Percentiles rank a stretch among this genome's conserved stretches.
phyloP scores from a whole-genome alignment of 1,284 basidiomycete genomes.

The Fistulinella cinereoalba region DNA sequence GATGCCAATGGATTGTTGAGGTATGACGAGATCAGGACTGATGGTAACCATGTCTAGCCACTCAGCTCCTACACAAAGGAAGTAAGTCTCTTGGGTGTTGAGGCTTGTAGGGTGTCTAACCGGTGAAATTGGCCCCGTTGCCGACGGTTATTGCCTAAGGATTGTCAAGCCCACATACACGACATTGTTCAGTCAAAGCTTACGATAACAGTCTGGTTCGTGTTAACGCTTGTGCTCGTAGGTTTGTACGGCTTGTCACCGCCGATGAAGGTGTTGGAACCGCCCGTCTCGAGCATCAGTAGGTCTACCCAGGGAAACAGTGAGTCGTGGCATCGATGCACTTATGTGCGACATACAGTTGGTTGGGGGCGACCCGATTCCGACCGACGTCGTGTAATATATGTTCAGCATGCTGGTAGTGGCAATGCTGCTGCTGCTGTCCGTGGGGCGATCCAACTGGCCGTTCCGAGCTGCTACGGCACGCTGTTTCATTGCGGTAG shows the following conservation, averaged over 20 bases:
- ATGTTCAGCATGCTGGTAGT: constrained; percentile 46
- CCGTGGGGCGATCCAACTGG: too few relatives aligned
- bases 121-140: too few relatives aligned
- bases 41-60: constrained; percentile 29
- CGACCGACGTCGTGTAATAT: constrained; percentile 53
- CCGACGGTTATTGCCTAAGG: too few relatives aligned
- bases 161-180: too few relatives aligned
- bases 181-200: too few relatives aligned
- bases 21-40: constrained; percentile 25
- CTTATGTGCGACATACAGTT: constrained; percentile 44
- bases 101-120: too few relatives aligned
- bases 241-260: constrained; percentile 42
- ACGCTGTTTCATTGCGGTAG: constrained; percentile 41
- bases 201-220: constrained; percentile 36
- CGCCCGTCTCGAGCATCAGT: too few relatives aligned
- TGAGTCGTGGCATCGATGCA: background rate
- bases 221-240: constrained; percentile 48
- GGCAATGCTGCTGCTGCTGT: constrained; percentile 31
- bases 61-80: constrained; percentile 10
- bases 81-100: background rate
- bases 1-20: constrained; percentile 32
- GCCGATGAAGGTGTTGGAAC: constrained; percentile 68
- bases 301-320: constrained; percentile 14
- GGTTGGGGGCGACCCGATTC: constrained; percentile 59
- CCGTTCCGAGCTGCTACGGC: too few relatives aligned